Base-by-base conservation (phyloP, 768 basidiomycete species). In the Coprinopsis cinerea region DNA sequence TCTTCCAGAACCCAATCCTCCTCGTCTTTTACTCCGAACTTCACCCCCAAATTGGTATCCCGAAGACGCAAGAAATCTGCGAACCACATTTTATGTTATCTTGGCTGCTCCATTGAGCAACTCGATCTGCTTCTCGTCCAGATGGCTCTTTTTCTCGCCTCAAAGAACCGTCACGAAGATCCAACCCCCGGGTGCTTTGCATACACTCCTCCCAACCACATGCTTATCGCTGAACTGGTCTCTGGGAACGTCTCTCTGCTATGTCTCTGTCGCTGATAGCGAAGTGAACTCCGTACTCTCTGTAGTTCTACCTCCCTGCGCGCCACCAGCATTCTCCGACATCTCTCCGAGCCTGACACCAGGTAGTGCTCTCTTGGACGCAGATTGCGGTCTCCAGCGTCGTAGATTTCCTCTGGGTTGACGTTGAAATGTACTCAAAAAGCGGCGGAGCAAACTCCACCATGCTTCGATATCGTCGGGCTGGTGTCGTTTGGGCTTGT, bases 1-100 rank as follows among this genome's bases (percentile, higher is more conserved):
- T 40, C 18, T 40, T 11, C 37, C 18, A n/a, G 23, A 17, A 26
- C 3, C n/a, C 22, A 23, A 13, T 4, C 30, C 44, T 32, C 27
- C 35, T 47, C 49, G 28, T 25, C 40, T 55, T 41, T 64, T 69
- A 60, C 61, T 63, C 71, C 71, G 69, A 71, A 58, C 57, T 68
- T 72, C 67, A 51, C 53, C 68, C 69, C 48, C 27, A 22, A 22
- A 53, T 57, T 52, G 52, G 44, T 45, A 45, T 45, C 24, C 42
- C 44, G 44, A 45, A 32, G 22, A 40, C 13, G 22, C 20, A 43
- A 43, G 44, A 45, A 20, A 11, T 32, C 27, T 5, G 5, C n/a
- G n/a, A n/a, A n/a, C n/a, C n/a, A n/a, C n/a, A n/a, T n/a, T 17
- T 45, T 11, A 13, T 20, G 6, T 4, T 28, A 18, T 32, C 25